Conservation (phyloP, 306 rosid species). For the Lathyrus tuberosus region DNA sequence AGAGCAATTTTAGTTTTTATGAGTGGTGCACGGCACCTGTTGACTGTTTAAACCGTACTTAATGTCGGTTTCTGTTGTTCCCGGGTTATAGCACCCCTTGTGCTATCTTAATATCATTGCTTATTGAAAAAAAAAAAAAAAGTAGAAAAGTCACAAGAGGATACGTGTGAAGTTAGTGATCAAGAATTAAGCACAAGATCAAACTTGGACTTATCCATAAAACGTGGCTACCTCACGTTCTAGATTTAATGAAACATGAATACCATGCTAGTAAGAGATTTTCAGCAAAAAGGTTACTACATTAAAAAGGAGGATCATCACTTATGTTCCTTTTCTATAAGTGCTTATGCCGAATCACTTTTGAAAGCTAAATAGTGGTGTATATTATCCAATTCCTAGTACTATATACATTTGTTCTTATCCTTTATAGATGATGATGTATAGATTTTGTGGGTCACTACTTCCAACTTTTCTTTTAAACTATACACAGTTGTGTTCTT, state of each 20-base stretch:
- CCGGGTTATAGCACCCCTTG: too few relatives aligned
- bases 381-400: slow-evolving; percentile 20
- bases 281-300: neutral
- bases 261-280: neutral
- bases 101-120: too few relatives aligned
- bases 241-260: slow-evolving; percentile 29
- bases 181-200: slow-evolving; percentile 14
- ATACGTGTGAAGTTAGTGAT: slow-evolving; percentile 27
- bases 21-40: too few relatives aligned
- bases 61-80: too few relatives aligned
- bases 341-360: slow-evolving; percentile 20
- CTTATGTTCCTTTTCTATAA: slow-evolving; percentile 18
- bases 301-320: neutral
- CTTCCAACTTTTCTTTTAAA: slow-evolving; percentile 5
- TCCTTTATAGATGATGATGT: slow-evolving; percentile 7
- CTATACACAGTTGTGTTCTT: slow-evolving; percentile 19
- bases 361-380: slow-evolving; percentile 10
- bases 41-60: too few relatives aligned
- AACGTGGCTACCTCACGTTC: slow-evolving; percentile 14
- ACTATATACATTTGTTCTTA: slow-evolving; percentile 21
- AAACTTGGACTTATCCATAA: slow-evolving; percentile 32
- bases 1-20: too few relatives aligned
- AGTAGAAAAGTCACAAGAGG: neutral
- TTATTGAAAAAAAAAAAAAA: too few relatives aligned
- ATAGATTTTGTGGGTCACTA: slow-evolving; percentile 9